These are phyloP conservation scores for Calonectria ilicicola DNA, from an alignment of 2,329 filamentous ascomycete genomes.

Conservation along the genomic window DNA sequence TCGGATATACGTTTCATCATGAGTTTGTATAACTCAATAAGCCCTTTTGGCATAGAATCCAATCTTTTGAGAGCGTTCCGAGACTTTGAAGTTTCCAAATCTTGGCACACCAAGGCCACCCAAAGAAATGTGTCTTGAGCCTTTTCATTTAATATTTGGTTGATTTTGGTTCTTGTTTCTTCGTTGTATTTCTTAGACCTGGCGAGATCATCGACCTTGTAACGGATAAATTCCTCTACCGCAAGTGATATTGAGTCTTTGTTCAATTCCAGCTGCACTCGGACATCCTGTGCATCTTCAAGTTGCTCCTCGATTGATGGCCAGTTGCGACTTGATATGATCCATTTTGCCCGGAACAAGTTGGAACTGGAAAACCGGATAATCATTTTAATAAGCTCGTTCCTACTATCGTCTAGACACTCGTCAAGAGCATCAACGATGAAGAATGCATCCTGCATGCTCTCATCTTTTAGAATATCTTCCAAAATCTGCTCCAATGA, in stretches of 20 bases:
- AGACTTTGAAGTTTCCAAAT: too few species aligned
- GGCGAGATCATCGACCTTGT: not conserved
- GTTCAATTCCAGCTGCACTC: not conserved
- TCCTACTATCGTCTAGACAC: not conserved
- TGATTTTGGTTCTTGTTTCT: not conserved
- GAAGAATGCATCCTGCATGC: not conserved
- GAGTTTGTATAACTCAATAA: constrained; percentile 51
- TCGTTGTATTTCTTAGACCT: not conserved
- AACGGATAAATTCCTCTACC: not conserved
- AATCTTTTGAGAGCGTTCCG: too few species aligned
- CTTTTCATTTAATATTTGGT: not conserved
- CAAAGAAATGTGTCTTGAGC: not conserved
- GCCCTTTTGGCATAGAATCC: not conserved
- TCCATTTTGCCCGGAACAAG: not conserved
- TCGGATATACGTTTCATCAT: constrained; percentile 55
- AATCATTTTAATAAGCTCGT: not conserved
- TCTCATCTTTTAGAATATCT: not conserved
- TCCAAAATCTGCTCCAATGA: not conserved
- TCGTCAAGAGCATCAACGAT: constrained; percentile 7
- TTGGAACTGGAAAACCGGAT: not conserved
- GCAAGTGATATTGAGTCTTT: not conserved
- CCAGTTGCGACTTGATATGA: not conserved
- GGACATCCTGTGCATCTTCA: not conserved
- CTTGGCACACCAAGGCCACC: not conserved
- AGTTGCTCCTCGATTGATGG: not conserved